These are phyloP conservation scores for Codiaeum variegatum DNA, from an alignment of 441 rosid species.

Conservation along the genomic window DNA sequence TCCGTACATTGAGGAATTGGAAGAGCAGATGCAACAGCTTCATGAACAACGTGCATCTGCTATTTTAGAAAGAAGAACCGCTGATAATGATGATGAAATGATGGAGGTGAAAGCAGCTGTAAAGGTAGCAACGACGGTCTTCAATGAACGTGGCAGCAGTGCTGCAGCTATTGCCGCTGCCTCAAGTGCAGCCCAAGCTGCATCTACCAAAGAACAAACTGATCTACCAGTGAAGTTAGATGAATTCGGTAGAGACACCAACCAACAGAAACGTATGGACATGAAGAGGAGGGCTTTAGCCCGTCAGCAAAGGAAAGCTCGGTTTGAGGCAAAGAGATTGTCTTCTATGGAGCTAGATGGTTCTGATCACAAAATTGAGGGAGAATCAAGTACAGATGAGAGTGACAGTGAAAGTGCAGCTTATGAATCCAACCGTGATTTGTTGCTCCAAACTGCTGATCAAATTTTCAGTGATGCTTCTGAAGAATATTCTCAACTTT, in stretches of 20 bases:
- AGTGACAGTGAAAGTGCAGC: constrained; percentile 85
- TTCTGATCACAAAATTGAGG: constrained; percentile 65
- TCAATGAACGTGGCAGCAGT: constrained; percentile 58
- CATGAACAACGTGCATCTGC: constrained; percentile 70
- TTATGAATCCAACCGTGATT: constrained; percentile 61
- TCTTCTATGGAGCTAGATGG: constrained; percentile 59
- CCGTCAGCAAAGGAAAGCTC: constrained; percentile 61
- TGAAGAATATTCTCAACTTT: constrained; percentile 87
- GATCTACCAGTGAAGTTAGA: constrained; percentile 65
- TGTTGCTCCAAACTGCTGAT: constrained; percentile 69
- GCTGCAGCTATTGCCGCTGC: constrained; percentile 60
- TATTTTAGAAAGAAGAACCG: constrained; percentile 66
- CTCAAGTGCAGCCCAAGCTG: constrained; percentile 71
- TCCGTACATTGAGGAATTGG: constrained; percentile 81
- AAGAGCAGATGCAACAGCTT: constrained; percentile 80
- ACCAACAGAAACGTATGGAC: constrained; percentile 79
- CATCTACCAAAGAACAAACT: constrained; percentile 50
- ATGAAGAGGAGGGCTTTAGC: constrained; percentile 71
- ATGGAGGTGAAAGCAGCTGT: constrained; percentile 78
- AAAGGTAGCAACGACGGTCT: constrained; percentile 63
- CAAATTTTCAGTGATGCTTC: constrained; percentile 81
- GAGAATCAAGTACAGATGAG: constrained; percentile 93
- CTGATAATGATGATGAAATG: constrained; percentile 84
- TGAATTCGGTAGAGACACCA: constrained; percentile 86
- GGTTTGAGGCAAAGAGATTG: constrained; percentile 59